These are phyloP conservation scores for Sugiyamaella paludigena DNA, from an alignment of 1,139 yeast species.

Conservation along the genomic window DNA sequence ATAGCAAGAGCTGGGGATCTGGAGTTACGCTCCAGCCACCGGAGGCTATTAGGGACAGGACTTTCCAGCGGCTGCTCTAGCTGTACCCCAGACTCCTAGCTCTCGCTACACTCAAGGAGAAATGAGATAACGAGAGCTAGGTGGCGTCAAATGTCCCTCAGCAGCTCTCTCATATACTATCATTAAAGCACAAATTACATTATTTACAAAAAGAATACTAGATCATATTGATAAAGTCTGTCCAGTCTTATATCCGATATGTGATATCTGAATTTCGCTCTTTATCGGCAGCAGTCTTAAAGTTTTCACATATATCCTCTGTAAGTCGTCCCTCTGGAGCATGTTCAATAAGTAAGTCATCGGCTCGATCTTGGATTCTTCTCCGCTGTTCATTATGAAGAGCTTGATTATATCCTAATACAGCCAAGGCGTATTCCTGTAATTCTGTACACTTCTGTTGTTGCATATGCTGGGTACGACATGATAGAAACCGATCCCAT, in stretches of 20 bases:
- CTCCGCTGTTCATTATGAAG: conserved; percentile 28
- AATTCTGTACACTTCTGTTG: conserved; percentile 35
- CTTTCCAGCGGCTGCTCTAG: too few relatives aligned
- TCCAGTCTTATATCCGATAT: conserved; percentile 4
- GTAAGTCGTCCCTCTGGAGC: conserved; percentile 33
- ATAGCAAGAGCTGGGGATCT: neutral
- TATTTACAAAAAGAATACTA: neutral
- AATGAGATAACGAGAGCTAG: too few relatives aligned
- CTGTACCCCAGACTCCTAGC: too few relatives aligned
- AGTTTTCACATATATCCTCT: conserved; percentile 22
- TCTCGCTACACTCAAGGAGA: too few relatives aligned
- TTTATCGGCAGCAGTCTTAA: conserved; percentile 24
- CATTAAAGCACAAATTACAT: neutral
- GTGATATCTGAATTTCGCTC: conserved; percentile 12
- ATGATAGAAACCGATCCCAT: conserved; percentile 27
- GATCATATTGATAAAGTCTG: neutral
- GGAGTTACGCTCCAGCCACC: conserved; percentile 2
- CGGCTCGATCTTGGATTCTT: conserved; percentile 35
- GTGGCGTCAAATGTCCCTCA: too few relatives aligned
- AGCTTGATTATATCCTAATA: conserved; percentile 36
- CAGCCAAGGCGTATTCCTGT: conserved; percentile 37
- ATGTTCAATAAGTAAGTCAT: conserved; percentile 36
- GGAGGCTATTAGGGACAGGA: neutral
- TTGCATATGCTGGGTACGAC: conserved; percentile 23
- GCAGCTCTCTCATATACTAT: too few relatives aligned